Evolutionary conservation across 352 stramenopile genomes (phyloP).

Genomic region (Pythium insidiosum): DNA sequence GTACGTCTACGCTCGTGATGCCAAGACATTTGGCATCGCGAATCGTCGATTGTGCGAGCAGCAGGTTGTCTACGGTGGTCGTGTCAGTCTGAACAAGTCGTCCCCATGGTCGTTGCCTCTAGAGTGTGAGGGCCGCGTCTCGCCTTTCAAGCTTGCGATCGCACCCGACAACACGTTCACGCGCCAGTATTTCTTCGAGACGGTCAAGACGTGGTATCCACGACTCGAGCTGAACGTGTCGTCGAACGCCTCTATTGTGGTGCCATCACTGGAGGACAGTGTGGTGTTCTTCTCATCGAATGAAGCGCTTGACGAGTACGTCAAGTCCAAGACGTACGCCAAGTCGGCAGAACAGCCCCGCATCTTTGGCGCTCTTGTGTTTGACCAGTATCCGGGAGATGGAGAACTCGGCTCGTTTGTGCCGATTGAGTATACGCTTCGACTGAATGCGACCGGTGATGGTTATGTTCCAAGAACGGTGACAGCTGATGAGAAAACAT

Average conservation of each 20-base stretch:
- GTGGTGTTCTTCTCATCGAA: conserved; percentile 25
- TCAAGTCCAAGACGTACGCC: conserved; percentile 29
- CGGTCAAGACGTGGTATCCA: conserved; percentile 22
- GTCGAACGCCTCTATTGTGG: conserved; percentile 4
- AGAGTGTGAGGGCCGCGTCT: conserved; percentile 28
- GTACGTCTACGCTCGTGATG: conserved; percentile 20
- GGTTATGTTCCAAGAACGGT: conserved; percentile 22
- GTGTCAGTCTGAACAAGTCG: conserved; percentile 22
- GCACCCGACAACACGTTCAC: conserved; percentile 27
- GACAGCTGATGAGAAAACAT: conserved; percentile 7
- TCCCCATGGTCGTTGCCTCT: conserved; percentile 24
- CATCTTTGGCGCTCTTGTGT: conserved; percentile 42
- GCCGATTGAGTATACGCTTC: conserved; percentile 30
- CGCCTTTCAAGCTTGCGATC: conserved; percentile 38
- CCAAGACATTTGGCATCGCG: conserved; percentile 4
- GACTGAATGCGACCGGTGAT: conserved; percentile 30
- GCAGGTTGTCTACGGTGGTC: conserved; percentile 23
- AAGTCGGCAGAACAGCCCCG: conserved; percentile 8
- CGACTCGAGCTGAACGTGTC: conserved; percentile 11
- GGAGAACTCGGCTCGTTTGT: conserved; percentile 12
- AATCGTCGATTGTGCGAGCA: conserved; percentile 7
- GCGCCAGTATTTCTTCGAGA: conserved; percentile 25
- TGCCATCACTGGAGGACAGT: conserved; percentile 35
- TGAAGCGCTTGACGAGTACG: conserved; percentile 20
- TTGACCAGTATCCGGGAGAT: conserved; percentile 20